Percentiles rank a stretch among this genome's conserved stretches.
phyloP scores from a whole-genome alignment of 306 rosid species.

The Cucumis cinereus region DNA sequence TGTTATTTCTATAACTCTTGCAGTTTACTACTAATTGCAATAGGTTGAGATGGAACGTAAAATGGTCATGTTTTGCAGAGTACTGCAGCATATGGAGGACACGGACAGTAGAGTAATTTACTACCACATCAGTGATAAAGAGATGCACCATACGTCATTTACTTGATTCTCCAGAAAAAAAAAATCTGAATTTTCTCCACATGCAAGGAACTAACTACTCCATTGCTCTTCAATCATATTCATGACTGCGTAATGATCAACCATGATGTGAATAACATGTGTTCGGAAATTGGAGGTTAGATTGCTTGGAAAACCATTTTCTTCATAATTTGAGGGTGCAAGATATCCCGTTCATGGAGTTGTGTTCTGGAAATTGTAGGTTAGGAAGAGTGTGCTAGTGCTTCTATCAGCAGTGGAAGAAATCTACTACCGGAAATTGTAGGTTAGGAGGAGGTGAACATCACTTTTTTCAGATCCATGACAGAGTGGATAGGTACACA shows the following conservation, averaged over 20 bases:
- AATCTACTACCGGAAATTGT: slow-evolving; percentile 21
- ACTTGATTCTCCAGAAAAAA: neutral
- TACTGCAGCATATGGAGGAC: neutral
- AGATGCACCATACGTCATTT: neutral
- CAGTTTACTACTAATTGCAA: neutral
- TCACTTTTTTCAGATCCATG: slow-evolving; percentile 47
- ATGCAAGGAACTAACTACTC: neutral
- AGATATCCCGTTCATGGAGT: slow-evolving; percentile 17
- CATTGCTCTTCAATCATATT: neutral
- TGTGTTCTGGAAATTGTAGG: slow-evolving; percentile 47
- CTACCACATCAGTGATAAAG: neutral
- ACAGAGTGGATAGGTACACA: slow-evolving; percentile 44
- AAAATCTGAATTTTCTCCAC: neutral
- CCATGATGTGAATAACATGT: neutral
- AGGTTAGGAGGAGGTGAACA: slow-evolving; percentile 27
- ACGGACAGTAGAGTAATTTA: neutral
- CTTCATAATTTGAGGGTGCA: slow-evolving; percentile 12
- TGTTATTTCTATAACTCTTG: neutral
- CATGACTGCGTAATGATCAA: neutral
- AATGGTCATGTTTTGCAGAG: neutral
- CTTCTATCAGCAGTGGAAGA: slow-evolving; percentile 30
- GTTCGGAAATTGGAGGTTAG: neutral
- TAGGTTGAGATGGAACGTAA: neutral
- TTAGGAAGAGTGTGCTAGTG: slow-evolving; percentile 35
- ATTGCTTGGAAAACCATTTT: neutral